Evolutionary conservation across 768 basidiomycete genomes (phyloP).

Genomic region (Phlebiopsis flavidoalba): DNA sequence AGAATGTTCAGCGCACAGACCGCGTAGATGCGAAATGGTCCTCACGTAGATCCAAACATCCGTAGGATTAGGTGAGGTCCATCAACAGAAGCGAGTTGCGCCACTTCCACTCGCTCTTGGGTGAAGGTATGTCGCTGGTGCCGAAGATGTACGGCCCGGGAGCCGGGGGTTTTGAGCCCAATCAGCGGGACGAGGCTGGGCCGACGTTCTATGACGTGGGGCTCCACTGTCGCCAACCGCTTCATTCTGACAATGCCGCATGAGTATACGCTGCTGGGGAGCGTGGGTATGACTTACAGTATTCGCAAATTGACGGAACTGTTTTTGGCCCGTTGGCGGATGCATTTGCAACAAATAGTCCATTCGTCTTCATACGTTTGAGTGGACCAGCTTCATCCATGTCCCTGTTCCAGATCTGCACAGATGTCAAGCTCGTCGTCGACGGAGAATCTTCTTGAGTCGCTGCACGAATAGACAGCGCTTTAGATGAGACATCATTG

Average conservation of each 20-base stretch:
- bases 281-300: conserved; percentile 30
- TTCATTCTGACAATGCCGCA: conserved; percentile 31
- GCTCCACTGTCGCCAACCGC: conserved; percentile 39
- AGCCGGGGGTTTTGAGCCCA: conserved; percentile 61
- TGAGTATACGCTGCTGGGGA: not conserved
- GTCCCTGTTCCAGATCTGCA: conserved; percentile 54
- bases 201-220: conserved; percentile 56
- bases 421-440: conserved; percentile 74
- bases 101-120: conserved; percentile 56
- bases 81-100: conserved; percentile 37
- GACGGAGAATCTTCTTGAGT: conserved; percentile 56
- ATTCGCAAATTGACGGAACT: conserved; percentile 65
- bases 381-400: conserved; percentile 65
- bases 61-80: conserved; percentile 46
- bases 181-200: conserved; percentile 58
- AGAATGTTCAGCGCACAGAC: not conserved
- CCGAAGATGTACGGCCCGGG: conserved; percentile 42
- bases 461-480: conserved; percentile 31
- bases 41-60: conserved; percentile 43
- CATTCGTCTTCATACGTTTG: conserved; percentile 69
- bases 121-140: conserved; percentile 34
- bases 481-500: not conserved
- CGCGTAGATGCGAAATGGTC: not conserved
- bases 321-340: conserved; percentile 39
- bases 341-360: conserved; percentile 55